Evolutionary conservation across 2,329 filamentous ascomycete species (phyloP).

Genomic region (Fusarium paranaense): DNA sequence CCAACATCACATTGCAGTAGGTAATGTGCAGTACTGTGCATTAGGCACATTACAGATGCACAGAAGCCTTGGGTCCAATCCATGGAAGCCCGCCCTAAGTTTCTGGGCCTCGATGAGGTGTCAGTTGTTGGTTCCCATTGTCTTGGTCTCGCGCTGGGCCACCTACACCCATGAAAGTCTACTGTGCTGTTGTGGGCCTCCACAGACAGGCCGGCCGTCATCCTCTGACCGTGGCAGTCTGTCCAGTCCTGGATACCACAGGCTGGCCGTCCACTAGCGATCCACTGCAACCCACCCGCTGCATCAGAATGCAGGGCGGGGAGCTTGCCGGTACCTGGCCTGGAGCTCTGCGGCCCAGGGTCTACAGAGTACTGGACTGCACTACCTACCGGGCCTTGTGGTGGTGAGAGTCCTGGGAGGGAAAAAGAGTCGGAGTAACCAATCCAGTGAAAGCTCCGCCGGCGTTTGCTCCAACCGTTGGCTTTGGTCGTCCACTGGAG

Average conservation of each 20-base stretch:
- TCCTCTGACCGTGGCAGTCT: background rate
- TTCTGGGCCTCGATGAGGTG: slow-evolving; percentile 11
- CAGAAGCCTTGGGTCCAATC: slow-evolving; percentile 3
- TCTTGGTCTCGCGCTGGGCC: background rate
- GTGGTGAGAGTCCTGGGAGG: background rate
- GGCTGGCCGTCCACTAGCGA: background rate
- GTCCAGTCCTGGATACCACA: background rate
- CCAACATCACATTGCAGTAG: background rate
- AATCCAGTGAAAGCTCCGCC: slow-evolving; percentile 25
- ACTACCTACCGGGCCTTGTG: background rate
- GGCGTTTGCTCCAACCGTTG: slow-evolving; percentile 13
- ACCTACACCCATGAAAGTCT: slow-evolving; percentile 3
- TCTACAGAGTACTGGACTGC: slow-evolving; percentile 5
- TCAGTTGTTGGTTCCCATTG: slow-evolving; percentile 24
- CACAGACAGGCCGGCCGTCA: background rate
- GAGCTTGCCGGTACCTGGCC: slow-evolving; percentile 15
- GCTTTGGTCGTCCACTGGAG: slow-evolving; percentile 4
- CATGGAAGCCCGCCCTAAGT: slow-evolving; percentile 3
- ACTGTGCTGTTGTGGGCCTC: background rate
- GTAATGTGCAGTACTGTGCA: background rate
- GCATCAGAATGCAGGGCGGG: slow-evolving; percentile 9
- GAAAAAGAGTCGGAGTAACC: slow-evolving; percentile 10
- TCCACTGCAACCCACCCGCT: slow-evolving; percentile 12
- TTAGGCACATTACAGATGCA: slow-evolving; percentile 3
- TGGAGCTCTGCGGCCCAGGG: slow-evolving; percentile 4